Conservation (phyloP, 805 yeast genomes). For the Metschnikowia gruessii region DNA sequence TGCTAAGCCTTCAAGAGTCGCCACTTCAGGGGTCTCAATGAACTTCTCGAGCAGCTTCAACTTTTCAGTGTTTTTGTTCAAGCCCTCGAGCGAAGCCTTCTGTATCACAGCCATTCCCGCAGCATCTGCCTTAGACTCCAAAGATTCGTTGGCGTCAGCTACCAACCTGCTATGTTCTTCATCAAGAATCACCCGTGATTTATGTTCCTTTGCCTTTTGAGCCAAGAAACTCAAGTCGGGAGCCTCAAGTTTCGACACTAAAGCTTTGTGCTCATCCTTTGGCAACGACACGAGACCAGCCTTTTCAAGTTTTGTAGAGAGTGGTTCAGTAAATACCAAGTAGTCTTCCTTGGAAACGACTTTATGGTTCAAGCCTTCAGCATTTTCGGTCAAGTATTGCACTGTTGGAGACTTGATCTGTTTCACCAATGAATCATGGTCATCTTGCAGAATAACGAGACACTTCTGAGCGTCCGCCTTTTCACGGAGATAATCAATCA, state of each 20-base stretch:
- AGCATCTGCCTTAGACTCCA: slow-evolving; percentile 19
- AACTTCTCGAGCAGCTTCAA: slow-evolving; percentile 1
- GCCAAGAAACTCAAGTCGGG: slow-evolving; percentile 11
- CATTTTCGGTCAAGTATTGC: slow-evolving; percentile 24
- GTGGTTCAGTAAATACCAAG: slow-evolving; percentile 4
- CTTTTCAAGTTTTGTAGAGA: slow-evolving; percentile 8
- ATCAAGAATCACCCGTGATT: slow-evolving; percentile 9
- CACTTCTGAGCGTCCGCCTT: slow-evolving; percentile 5
- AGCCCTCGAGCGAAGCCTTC: slow-evolving; percentile 18
- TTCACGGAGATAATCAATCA: slow-evolving; percentile 13
- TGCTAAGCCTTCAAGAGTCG: slow-evolving; percentile 8
- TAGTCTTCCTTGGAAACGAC: slow-evolving; percentile 12
- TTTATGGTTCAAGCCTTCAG: slow-evolving; percentile 15
- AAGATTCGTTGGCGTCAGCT: slow-evolving; percentile 11
- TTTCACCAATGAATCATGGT: slow-evolving; percentile 11
- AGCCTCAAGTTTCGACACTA: slow-evolving; percentile 4
- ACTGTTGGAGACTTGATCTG: slow-evolving; percentile 21
- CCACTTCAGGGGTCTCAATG: slow-evolving; percentile 13
- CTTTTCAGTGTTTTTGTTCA: slow-evolving; percentile 12
- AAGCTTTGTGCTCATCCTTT: slow-evolving; percentile 8
- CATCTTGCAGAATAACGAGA: slow-evolving; percentile 6
- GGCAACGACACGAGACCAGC: slow-evolving; percentile 14
- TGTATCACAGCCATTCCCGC: slow-evolving; percentile 18
- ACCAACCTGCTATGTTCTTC: slow-evolving; percentile 14
- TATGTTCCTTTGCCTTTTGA: slow-evolving; percentile 11